Evolutionary conservation across 2,329 filamentous ascomycete species (phyloP), one percentile per base, ranked within the genome.

Genomic region (Neoascochyta sp.): DNA sequence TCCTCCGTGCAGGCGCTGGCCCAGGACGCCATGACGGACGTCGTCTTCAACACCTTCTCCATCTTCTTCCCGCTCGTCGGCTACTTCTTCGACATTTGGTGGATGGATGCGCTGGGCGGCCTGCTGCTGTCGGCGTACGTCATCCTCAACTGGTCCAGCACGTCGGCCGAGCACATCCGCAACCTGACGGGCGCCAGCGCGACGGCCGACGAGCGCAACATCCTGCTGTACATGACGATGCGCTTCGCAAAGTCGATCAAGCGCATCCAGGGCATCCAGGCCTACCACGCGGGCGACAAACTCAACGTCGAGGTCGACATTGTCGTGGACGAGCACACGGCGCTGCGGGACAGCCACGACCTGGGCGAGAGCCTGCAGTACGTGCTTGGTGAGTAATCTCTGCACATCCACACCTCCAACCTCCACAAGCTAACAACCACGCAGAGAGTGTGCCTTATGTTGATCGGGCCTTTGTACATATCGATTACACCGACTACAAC

Each of bases 151-250:
- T 92, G 86, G 86, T 79, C 76, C 14, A 65, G 73, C 28, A 90
- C 84, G 0, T 83, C 82, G 0, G 70, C 76, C 22, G 77, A 83
- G 41, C 86, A 93, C 55, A 87, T 92, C 54, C 79, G 83, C 54
- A 86, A 90, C 51, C 67, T 92, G 16, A 85, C 82, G 0, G 86
- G 86, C 11, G 84, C 84, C 47, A 83, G 83, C 0, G 85, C 86
- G 4, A 79, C 80, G 1, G 81, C 85, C 0, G 85, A 90, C 48
- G 82, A 92, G 66, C 76, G 88, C 16, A 94, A 92, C 55, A 77
- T 94, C 25, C 64, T 95, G 13, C 72, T 95, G 1, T 95, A 95
- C 64, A 75, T 94, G 47, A 92, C 88, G 1, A 94, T 95, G 84
- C 83, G 89, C 12, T 95, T 95, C 57, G 88, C 88, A 24, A 86